A percentile compares a stretch with the other conserved stretches of the same genome.
Evolutionary conservation across 2,329 filamentous ascomycete genomes (phyloP).

Genomic region (Podosphaera xanthii): DNA sequence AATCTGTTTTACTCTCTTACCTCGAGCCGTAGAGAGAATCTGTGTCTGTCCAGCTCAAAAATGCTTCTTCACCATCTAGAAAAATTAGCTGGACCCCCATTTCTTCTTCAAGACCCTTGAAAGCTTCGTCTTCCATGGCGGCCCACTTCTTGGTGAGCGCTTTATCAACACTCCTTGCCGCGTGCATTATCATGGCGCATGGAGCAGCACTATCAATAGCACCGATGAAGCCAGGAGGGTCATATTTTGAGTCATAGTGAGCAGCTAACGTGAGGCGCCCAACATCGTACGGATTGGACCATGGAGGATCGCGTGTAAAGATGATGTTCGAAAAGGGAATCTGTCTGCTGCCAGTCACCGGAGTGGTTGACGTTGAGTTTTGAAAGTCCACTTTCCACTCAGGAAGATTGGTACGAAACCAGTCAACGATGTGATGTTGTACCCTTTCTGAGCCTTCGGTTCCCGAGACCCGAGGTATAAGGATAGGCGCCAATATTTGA

Average conservation of each 20-base stretch:
- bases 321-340: slow-evolving; percentile 78
- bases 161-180: slow-evolving; percentile 55
- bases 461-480: slow-evolving; percentile 72
- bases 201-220: slow-evolving; percentile 86
- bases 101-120: slow-evolving; percentile 42
- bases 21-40: slow-evolving; percentile 81
- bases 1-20: slow-evolving; percentile 20
- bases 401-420: slow-evolving; percentile 54
- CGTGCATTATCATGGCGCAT: slow-evolving; percentile 81
- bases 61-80: slow-evolving; percentile 88
- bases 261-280: slow-evolving; percentile 69
- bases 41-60: slow-evolving; percentile 50
- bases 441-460: slow-evolving; percentile 51
- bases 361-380: slow-evolving; percentile 73
- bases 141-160: slow-evolving; percentile 68
- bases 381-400: slow-evolving; percentile 65
- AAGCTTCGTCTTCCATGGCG: slow-evolving; percentile 38
- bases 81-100: slow-evolving; percentile 75
- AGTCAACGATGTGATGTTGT: slow-evolving; percentile 62
- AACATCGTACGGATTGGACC: slow-evolving; percentile 49
- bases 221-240: slow-evolving; percentile 70
- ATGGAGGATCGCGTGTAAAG: slow-evolving; percentile 70
- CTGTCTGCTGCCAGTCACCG: slow-evolving; percentile 42
- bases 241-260: slow-evolving; percentile 75
- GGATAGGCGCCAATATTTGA: slow-evolving; percentile 60